These are phyloP conservation scores for Apiotrichum akiyoshidainum DNA, from an alignment of 1,284 basidiomycete genomes.

Conservation along the genomic window DNA sequence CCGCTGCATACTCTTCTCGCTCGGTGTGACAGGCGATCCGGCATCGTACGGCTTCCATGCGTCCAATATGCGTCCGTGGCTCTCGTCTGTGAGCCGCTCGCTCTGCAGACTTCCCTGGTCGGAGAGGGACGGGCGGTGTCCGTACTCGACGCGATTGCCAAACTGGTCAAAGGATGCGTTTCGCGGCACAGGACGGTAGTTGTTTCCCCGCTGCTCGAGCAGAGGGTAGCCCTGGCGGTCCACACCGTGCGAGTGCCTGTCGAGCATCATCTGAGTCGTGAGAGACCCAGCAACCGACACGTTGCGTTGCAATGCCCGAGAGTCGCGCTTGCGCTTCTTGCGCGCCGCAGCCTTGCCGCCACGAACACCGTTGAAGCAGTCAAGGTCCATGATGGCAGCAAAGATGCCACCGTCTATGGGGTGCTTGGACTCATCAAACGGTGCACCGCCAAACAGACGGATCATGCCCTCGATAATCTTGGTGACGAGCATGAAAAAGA, in stretches of 20 bases:
- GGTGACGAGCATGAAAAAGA: constrained; percentile 72
- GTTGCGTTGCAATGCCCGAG: constrained; percentile 42
- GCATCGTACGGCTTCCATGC: constrained; percentile 19
- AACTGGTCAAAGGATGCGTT: constrained; percentile 16
- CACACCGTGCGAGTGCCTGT: constrained; percentile 46
- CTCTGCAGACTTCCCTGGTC: constrained; percentile 16
- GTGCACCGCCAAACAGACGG: constrained; percentile 72
- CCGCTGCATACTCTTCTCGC: constrained; percentile 10
- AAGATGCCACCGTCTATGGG: constrained; percentile 77
- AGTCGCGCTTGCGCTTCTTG: constrained; percentile 47
- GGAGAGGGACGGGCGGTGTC: constrained; percentile 10
- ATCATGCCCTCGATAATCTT: constrained; percentile 80
- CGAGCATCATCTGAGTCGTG: constrained; percentile 51
- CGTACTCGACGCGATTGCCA: constrained; percentile 7
- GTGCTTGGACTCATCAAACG: constrained; percentile 79
- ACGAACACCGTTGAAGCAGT: constrained; percentile 62
- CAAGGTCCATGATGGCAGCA: constrained; percentile 60
- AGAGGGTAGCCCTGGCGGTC: constrained; percentile 18
- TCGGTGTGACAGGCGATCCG: constrained; percentile 8
- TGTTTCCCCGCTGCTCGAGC: constrained; percentile 1
- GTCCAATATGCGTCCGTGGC: constrained; percentile 39
- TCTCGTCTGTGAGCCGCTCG: constrained; percentile 21
- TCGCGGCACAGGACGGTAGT: constrained; percentile 19
- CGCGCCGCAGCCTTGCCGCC: constrained; percentile 64
- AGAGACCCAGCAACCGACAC: constrained; percentile 43